Evolutionary conservation across 306 rosid genomes (phyloP).

Genomic region (Hippophae gyantsensis): DNA sequence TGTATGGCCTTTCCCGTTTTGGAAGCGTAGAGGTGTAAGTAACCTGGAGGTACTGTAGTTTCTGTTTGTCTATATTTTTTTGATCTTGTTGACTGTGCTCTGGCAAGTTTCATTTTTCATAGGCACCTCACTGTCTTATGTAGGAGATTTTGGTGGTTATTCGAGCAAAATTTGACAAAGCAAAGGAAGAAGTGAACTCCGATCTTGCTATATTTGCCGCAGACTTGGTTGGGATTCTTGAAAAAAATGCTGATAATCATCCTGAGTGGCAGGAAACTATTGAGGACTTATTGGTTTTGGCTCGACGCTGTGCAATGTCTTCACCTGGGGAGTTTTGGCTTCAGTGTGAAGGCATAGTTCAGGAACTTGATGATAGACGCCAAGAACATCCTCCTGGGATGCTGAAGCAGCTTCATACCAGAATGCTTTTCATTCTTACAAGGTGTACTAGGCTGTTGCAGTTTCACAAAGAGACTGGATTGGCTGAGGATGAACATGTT

Average conservation of each 20-base stretch:
- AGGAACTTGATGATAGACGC: constrained; percentile 96
- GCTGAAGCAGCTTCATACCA: constrained; percentile 87
- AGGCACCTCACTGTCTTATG: constrained; percentile 24
- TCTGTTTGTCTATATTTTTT: constrained; percentile 15
- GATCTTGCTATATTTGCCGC: constrained; percentile 94
- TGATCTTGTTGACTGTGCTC: constrained; percentile 9
- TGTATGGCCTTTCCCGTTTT: constrained; percentile 85
- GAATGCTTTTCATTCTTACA: constrained; percentile 92
- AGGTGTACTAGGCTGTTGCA: constrained; percentile 90
- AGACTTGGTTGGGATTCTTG: constrained; percentile 87
- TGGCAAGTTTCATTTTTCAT: constrained; percentile 19
- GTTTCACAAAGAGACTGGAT: constrained; percentile 82
- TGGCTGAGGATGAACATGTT: constrained; percentile 84
- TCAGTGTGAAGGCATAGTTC: constrained; percentile 94
- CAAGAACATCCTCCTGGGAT: constrained; percentile 86
- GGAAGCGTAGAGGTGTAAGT: constrained; percentile 86
- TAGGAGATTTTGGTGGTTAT: constrained; percentile 81
- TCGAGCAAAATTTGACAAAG: constrained; percentile 83
- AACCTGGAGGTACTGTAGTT: constrained; percentile 65
- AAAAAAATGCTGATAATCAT: constrained; percentile 79
- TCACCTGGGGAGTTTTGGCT: constrained; percentile 93
- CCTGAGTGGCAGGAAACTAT: constrained; percentile 94
- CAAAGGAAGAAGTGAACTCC: constrained; percentile 79
- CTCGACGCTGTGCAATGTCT: constrained; percentile 91
- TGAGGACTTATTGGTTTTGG: constrained; percentile 90